These are phyloP conservation scores for Fraxinus greggii DNA, from an alignment of 305 asterid species.

Conservation along the genomic window DNA sequence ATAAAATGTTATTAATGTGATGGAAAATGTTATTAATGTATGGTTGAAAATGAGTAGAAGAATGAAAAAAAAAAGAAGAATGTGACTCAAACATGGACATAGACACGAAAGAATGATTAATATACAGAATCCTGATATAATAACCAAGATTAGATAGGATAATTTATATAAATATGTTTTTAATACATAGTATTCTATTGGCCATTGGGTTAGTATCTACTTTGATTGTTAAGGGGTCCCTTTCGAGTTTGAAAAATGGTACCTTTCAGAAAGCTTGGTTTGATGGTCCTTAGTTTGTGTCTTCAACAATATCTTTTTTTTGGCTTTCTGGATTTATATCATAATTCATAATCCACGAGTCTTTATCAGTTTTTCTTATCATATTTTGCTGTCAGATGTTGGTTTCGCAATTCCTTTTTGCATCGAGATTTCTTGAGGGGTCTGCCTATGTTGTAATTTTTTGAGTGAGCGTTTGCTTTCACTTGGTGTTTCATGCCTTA, in stretches of 20 bases:
- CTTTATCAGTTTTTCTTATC: constrained; percentile 36
- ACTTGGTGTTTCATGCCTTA: constrained; percentile 31
- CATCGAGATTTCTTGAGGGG: constrained; percentile 28
- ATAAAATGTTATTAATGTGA: too few species aligned
- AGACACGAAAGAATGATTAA: constrained; percentile 4
- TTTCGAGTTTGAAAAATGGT: constrained; percentile 49
- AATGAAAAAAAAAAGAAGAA: too few species aligned
- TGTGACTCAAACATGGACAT: too few species aligned
- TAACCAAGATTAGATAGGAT: constrained; percentile 12
- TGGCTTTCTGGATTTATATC: constrained; percentile 20
- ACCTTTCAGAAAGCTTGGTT: constrained; percentile 53
- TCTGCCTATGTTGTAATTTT: constrained; percentile 29
- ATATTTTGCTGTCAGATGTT: constrained; percentile 36
- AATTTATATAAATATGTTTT: constrained; percentile 9
- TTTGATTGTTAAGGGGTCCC: constrained; percentile 52
- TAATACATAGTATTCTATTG: neutral
- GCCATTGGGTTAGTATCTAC: constrained; percentile 15
- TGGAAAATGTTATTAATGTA: too few species aligned
- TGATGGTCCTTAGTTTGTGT: constrained; percentile 16
- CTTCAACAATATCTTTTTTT: constrained; percentile 17
- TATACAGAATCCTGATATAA: constrained; percentile 13
- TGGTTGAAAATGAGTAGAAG: too few species aligned
- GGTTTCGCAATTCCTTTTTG: constrained; percentile 25
- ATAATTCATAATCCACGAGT: constrained; percentile 19
- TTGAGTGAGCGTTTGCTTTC: constrained; percentile 36